Evolutionary conservation across 2,329 filamentous ascomycete species (phyloP).

Genomic region (Microsporum audouinii): DNA sequence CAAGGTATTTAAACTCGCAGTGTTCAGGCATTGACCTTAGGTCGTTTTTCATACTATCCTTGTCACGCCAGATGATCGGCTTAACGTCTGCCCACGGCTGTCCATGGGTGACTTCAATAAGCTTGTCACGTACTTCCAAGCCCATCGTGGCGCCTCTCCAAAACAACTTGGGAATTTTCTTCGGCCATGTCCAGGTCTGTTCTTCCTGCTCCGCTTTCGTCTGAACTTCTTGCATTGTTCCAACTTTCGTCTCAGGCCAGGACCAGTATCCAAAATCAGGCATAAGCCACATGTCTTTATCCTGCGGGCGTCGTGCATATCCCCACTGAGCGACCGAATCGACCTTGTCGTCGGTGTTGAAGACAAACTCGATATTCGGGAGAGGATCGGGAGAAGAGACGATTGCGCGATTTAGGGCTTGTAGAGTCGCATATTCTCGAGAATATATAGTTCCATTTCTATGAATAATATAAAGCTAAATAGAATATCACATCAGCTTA

Average conservation of each 20-base stretch:
- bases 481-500: not conserved
- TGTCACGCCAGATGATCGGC: conserved; percentile 32
- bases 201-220: conserved; percentile 29
- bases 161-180: conserved; percentile 23
- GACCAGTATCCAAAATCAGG: conserved; percentile 46
- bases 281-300: conserved; percentile 39
- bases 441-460: conserved; percentile 26
- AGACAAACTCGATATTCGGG: conserved; percentile 41
- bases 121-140: conserved; percentile 27
- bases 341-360: conserved; percentile 37
- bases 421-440: conserved; percentile 34
- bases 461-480: conserved; percentile 29
- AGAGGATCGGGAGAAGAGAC: conserved; percentile 30
- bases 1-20: conserved; percentile 44
- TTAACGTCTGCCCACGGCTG: conserved; percentile 39
- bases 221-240: conserved; percentile 35
- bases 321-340: conserved; percentile 32
- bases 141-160: conserved; percentile 39
- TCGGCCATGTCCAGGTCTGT: conserved; percentile 20
- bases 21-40: conserved; percentile 34
- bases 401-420: conserved; percentile 40
- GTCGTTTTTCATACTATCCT: conserved; percentile 15
- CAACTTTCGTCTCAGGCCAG: conserved; percentile 40
- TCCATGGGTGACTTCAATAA: conserved; percentile 29
- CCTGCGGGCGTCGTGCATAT: conserved; percentile 32